These are phyloP conservation scores for Fistulifera solaris DNA, from an alignment of 108 stramenopile species.

Conservation along the genomic window DNA sequence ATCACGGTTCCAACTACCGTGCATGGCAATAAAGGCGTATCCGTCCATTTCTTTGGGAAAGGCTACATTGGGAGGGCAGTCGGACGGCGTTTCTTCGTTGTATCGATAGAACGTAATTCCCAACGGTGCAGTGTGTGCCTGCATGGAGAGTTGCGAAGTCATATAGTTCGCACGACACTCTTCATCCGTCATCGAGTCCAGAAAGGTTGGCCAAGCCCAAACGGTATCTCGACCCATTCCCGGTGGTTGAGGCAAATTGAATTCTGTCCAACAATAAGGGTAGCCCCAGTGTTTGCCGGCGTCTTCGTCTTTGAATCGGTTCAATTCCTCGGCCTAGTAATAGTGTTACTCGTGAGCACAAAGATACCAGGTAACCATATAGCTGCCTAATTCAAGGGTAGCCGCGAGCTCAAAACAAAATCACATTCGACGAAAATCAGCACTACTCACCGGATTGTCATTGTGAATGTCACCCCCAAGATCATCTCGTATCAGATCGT, in stretches of 20 bases:
- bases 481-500: slow-evolving; percentile 45
- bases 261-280: slow-evolving; percentile 74
- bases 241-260: slow-evolving; percentile 19
- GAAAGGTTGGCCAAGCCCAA: slow-evolving; percentile 68
- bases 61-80: slow-evolving; percentile 3
- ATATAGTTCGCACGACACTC: slow-evolving; percentile 45
- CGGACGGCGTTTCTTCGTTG: slow-evolving; percentile 16
- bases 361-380: no score
- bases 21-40: slow-evolving; percentile 63
- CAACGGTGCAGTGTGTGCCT: slow-evolving; percentile 65
- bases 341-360: not conserved
- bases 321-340: slow-evolving; percentile 50
- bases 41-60: slow-evolving; percentile 55
- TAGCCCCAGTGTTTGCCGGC: slow-evolving; percentile 54
- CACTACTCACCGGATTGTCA: slow-evolving; percentile 32
- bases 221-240: slow-evolving; percentile 41
- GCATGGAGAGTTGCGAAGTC: slow-evolving; percentile 43
- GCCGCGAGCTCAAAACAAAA: no score
- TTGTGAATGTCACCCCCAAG: slow-evolving; percentile 61
- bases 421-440: no score
- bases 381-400: no score
- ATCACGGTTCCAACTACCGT: slow-evolving; percentile 71
- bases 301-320: slow-evolving; percentile 48
- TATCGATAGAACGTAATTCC: slow-evolving; percentile 67
- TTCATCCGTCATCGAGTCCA: slow-evolving; percentile 36